These are phyloP conservation scores for Backusella tuberculispora DNA, from an alignment of 192 early-diverging fungal genomes.

Conservation along the genomic window DNA sequence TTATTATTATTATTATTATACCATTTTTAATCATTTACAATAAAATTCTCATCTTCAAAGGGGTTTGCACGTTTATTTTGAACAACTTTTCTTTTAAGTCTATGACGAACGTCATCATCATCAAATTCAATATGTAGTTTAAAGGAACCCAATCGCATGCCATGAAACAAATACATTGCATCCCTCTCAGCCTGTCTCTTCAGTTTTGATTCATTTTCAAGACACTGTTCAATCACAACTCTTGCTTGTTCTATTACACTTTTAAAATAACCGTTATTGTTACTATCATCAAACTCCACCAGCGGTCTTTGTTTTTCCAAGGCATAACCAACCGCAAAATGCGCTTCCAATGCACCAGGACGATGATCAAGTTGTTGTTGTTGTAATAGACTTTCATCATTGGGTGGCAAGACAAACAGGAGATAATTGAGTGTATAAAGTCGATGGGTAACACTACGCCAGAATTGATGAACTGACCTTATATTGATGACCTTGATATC, in stretches of 20 bases:
- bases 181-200: constrained; percentile 33
- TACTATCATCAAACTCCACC: constrained; percentile 14
- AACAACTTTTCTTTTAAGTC: not conserved
- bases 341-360: constrained; percentile 25
- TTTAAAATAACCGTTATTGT: not conserved
- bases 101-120: not conserved
- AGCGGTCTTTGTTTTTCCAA: constrained; percentile 10
- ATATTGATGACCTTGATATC: not conserved
- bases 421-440: constrained; percentile 40
- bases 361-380: not conserved
- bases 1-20: no score
- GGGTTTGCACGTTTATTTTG: constrained; percentile 27
- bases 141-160: constrained; percentile 34
- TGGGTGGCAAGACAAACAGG: constrained; percentile 24
- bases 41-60: constrained; percentile 36
- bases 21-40: constrained; percentile 23
- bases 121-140: constrained; percentile 17
- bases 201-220: constrained; percentile 43
- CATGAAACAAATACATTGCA: constrained; percentile 47
- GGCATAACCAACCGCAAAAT: constrained; percentile 33
- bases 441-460: constrained; percentile 20
- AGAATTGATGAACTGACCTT: constrained; percentile 13
- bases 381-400: not conserved
- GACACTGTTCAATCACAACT: constrained; percentile 26
- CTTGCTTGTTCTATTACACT: constrained; percentile 33